A percentile compares a stretch with the other conserved stretches of the same genome.
These are phyloP conservation scores for Hypsizygus ulmarius DNA, from an alignment of 1,284 basidiomycete genomes.

Conservation along the genomic window DNA sequence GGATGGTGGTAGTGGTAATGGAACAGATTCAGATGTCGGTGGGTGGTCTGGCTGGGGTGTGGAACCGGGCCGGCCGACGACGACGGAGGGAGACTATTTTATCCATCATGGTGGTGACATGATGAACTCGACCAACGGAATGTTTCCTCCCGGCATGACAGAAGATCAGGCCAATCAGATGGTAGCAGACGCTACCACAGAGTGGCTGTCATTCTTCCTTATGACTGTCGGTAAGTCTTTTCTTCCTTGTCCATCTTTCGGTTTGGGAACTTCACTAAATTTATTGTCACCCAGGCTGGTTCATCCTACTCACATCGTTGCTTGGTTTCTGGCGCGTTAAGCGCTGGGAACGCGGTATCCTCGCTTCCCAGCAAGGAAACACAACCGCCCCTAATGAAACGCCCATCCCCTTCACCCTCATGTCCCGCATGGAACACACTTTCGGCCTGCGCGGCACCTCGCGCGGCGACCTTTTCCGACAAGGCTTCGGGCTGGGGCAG, in stretches of 20 bases:
- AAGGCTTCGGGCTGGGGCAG: conserved; percentile 47
- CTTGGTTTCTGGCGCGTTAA: conserved; percentile 93
- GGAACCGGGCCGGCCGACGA: conserved; percentile 40
- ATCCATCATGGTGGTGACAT: conserved; percentile 25
- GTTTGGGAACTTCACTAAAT: neutral
- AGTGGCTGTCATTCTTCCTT: conserved; percentile 92
- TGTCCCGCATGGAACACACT: conserved; percentile 42
- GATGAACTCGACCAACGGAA: conserved; percentile 25
- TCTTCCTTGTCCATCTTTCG: conserved; percentile 7
- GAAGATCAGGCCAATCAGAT: conserved; percentile 40
- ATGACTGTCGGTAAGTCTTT: conserved; percentile 76
- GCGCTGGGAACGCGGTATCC: conserved; percentile 77
- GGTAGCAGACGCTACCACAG: conserved; percentile 59
- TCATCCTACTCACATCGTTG: conserved; percentile 83
- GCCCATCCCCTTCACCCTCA: conserved; percentile 24
- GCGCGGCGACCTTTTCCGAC: conserved; percentile 47
- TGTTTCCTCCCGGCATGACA: conserved; percentile 23
- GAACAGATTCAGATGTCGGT: conserved; percentile 20
- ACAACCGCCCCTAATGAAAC: conserved; percentile 23
- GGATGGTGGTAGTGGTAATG: conserved; percentile 29
- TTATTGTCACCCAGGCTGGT: conserved; percentile 64
- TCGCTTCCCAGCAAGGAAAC: conserved; percentile 48
- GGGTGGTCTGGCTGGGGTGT: conserved; percentile 29
- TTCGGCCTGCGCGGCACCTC: conserved; percentile 47
- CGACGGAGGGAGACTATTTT: conserved; percentile 47